Evolutionary conservation across 257 asterid genomes (phyloP).

Genomic region (Jasminum sambac): DNA sequence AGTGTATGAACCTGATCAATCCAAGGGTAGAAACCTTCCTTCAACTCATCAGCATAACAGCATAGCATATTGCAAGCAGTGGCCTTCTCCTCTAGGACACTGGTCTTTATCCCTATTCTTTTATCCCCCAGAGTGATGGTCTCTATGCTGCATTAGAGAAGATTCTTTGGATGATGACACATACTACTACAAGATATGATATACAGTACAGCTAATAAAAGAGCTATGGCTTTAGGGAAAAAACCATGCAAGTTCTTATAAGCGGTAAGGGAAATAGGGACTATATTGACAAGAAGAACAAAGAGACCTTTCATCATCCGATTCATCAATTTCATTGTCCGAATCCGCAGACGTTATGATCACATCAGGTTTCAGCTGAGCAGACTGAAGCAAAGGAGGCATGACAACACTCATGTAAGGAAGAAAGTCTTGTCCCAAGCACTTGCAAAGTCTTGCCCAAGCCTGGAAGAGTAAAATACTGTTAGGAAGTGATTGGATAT

Average conservation of each 20-base stretch:
- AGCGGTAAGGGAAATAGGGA: not conserved
- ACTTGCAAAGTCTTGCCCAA: constrained; percentile 98
- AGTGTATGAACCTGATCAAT: constrained; percentile 81
- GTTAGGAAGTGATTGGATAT: constrained; percentile 3
- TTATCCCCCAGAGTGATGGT: constrained; percentile 95
- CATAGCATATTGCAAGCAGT: constrained; percentile 99
- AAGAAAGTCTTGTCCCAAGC: constrained; percentile 93
- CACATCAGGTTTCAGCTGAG: constrained; percentile 93
- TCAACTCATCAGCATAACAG: constrained; percentile 97
- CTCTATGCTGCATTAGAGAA: constrained; percentile 74
- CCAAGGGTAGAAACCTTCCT: constrained; percentile 99
- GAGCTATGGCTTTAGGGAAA: not conserved
- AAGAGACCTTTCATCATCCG: constrained; percentile 81
- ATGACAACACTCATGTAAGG: constrained; percentile 93
- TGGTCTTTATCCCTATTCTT: constrained; percentile 94
- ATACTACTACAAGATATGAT: not conserved
- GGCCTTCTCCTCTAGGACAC: constrained; percentile 96
- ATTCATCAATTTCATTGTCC: constrained; percentile 76
- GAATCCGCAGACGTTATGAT: constrained; percentile 83
- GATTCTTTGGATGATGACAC: not conserved
- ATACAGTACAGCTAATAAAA: not conserved
- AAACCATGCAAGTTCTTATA: not conserved
- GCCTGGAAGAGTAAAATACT: constrained; percentile 52
- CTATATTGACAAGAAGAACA: not conserved
- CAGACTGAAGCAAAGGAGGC: constrained; percentile 94